Percentiles rank a stretch among this genome's conserved stretches.
phyloP scores from a whole-genome alignment of 2,329 filamentous ascomycete species.

The Aspergillus texensis region DNA sequence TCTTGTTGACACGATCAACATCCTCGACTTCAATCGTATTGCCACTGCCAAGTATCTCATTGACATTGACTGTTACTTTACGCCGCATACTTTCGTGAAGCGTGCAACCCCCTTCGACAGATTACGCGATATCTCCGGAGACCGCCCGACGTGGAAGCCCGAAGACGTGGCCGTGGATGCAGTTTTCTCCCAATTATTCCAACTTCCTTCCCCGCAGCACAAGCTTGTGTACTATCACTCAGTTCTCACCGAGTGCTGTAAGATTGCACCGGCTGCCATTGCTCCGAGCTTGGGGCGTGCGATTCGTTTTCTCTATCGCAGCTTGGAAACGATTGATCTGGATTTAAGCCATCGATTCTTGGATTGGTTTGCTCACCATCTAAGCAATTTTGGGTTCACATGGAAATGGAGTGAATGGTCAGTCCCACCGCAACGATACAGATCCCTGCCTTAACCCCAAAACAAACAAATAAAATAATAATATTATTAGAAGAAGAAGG shows the following conservation, averaged over 20 bases:
- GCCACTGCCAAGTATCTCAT: conserved; percentile 85
- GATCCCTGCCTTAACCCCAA: background rate
- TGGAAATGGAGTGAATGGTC: conserved; percentile 99
- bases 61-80: conserved; percentile 93
- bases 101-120: conserved; percentile 91
- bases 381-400: conserved; percentile 98
- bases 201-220: conserved; percentile 83
- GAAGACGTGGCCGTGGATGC: conserved; percentile 98
- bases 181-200: conserved; percentile 92
- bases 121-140: conserved; percentile 66
- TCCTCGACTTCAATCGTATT: conserved; percentile 89
- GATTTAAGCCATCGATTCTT: conserved; percentile 86
- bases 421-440: conserved; percentile 25
- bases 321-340: conserved; percentile 78
- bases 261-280: conserved; percentile 93
- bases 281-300: conserved; percentile 90
- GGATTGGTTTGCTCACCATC: conserved; percentile 96
- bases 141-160: conserved; percentile 86
- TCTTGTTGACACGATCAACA: conserved; percentile 89
- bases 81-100: conserved; percentile 86
- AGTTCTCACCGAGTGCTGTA: conserved; percentile 91
- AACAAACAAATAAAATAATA: background rate
- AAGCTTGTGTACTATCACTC: conserved; percentile 97
- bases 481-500: no score
- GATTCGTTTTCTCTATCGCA: conserved; percentile 87